Percentiles rank a stretch among this genome's conserved stretches.
phyloP scores from a whole-genome alignment of 108 stramenopile species.

The Cyclotella choctawhatcheeana region DNA sequence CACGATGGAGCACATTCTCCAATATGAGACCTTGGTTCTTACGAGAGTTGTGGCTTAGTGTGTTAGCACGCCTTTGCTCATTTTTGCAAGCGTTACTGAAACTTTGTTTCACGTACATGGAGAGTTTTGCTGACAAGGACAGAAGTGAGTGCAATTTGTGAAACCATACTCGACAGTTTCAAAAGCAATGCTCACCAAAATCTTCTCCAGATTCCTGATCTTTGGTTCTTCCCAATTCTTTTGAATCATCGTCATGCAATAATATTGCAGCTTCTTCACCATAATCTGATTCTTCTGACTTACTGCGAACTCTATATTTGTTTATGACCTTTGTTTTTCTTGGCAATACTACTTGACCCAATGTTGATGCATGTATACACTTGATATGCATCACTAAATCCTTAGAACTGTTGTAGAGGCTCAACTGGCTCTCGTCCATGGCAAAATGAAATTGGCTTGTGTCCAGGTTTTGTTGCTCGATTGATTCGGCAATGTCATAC shows the following conservation, averaged over 20 bases:
- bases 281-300: no score
- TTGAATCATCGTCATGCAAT: no score
- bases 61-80: conserved; percentile 14
- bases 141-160: neutral
- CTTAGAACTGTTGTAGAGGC: neutral
- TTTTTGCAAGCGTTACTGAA: conserved; percentile 20
- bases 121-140: conserved; percentile 3
- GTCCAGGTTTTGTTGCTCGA: neutral
- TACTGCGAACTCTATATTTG: no score
- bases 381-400: neutral
- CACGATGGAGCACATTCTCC: conserved; percentile 16
- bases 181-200: neutral
- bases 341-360: neutral
- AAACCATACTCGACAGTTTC: neutral
- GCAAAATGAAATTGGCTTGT: conserved; percentile 1
- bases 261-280: no score
- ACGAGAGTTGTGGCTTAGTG: conserved; percentile 12
- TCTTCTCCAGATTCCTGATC: neutral
- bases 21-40: conserved; percentile 19
- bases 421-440: neutral
- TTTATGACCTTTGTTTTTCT: no score
- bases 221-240: no score
- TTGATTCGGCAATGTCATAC: conserved; percentile 1
- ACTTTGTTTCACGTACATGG: conserved; percentile 3
- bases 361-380: no score